Conservation (phyloP, 192 early-diverging fungal species). For the Linnemannia exigua region DNA sequence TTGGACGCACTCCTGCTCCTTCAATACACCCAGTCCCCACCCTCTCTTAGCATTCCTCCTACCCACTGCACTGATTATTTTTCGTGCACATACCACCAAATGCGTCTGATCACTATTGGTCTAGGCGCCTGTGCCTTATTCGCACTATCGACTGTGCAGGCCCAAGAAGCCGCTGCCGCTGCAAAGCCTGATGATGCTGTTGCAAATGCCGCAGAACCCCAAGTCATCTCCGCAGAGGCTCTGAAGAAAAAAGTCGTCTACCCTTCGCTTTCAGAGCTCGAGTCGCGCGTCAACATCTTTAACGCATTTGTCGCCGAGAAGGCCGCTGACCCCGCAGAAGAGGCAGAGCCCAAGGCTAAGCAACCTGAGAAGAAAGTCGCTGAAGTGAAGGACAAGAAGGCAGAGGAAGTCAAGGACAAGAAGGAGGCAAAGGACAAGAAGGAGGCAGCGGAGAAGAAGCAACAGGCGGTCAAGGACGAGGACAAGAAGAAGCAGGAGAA, state of each 20-base stretch:
- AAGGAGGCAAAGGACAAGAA: not conserved
- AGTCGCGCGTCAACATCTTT: conserved; percentile 23
- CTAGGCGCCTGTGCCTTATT: conserved; percentile 27
- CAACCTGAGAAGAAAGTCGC: not conserved
- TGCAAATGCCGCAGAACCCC: not conserved
- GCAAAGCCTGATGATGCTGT: not conserved
- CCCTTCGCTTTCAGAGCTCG: conserved; percentile 29
- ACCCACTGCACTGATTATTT: not conserved
- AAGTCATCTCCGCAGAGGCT: conserved; percentile 2
- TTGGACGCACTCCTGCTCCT: not conserved
- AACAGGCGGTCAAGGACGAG: not conserved
- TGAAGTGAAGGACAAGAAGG: not conserved
- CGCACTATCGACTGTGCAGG: conserved; percentile 19
- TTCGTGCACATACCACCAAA: not conserved
- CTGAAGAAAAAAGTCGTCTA: conserved; percentile 21
- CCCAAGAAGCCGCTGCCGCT: conserved; percentile 5
- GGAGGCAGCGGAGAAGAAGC: not conserved
- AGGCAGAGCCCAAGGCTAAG: not conserved
- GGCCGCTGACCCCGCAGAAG: not conserved
- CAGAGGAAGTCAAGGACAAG: not conserved
- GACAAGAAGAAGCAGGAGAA: not conserved
- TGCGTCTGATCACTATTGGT: conserved; percentile 40
- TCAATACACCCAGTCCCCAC: not conserved
- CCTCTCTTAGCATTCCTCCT: not conserved
- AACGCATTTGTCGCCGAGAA: conserved; percentile 4